A percentile compares a stretch with the other conserved stretches of the same genome.
Evolutionary conservation across 352 stramenopile genomes (phyloP).

Genomic region (Aphanomyces euteiches): DNA sequence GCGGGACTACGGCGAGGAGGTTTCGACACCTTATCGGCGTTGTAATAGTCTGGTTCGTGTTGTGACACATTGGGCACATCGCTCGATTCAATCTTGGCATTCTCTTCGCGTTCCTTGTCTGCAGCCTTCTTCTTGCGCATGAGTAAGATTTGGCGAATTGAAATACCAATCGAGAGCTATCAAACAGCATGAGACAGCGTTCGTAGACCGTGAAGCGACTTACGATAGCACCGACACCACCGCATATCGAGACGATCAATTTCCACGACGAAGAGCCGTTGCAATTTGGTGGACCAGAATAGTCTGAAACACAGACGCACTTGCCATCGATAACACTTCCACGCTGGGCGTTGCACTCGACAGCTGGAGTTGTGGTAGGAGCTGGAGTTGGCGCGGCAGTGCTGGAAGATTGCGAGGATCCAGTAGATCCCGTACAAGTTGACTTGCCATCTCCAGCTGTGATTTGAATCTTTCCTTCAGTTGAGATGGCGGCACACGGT

Average conservation of each 20-base stretch:
- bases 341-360: constrained; percentile 8
- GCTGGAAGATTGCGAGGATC: background rate
- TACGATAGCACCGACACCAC: constrained; percentile 27
- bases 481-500: constrained; percentile 18
- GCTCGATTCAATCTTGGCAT: constrained; percentile 7
- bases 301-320: constrained; percentile 21
- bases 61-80: constrained; percentile 24
- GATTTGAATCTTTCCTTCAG: constrained; percentile 16
- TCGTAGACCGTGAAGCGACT: background rate
- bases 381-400: background rate
- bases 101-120: constrained; percentile 13
- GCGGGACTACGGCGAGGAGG: background rate
- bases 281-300: constrained; percentile 19
- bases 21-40: constrained; percentile 11
- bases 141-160: constrained; percentile 24
- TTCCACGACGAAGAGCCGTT: constrained; percentile 24
- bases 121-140: constrained; percentile 27
- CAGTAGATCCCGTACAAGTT: background rate
- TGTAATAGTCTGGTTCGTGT: constrained; percentile 22
- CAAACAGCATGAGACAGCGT: background rate
- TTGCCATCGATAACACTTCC: constrained; percentile 17
- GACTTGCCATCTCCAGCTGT: constrained; percentile 8
- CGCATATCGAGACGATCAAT: constrained; percentile 23
- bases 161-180: constrained; percentile 29
- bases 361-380: background rate